phyloP scores from a whole-genome alignment of 1,284 basidiomycete species.

The Takashimella koratensis region DNA sequence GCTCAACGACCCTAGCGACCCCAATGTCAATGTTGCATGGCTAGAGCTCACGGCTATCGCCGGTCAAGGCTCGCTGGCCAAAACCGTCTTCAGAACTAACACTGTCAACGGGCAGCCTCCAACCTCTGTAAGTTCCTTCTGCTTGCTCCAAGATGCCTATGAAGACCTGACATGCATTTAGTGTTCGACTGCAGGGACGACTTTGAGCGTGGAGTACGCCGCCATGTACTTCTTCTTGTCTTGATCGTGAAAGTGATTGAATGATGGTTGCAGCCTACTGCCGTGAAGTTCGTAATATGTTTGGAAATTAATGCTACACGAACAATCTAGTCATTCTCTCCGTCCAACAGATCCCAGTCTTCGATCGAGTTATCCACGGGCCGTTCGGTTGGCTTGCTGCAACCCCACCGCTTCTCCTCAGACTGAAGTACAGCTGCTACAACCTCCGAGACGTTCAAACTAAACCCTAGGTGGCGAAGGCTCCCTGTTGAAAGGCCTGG shows the following conservation, averaged over 20 bases:
- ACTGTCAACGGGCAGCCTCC: conserved; percentile 64
- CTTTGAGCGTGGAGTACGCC: conserved; percentile 55
- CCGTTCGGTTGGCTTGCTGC: background rate
- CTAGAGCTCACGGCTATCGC: conserved; percentile 52
- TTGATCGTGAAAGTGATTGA: too few species aligned
- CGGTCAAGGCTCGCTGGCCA: conserved; percentile 55
- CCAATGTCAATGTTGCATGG: conserved; percentile 56
- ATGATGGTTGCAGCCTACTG: too few species aligned
- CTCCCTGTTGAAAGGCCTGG: conserved; percentile 22
- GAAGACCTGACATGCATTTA: conserved; percentile 20
- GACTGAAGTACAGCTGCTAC: conserved; percentile 26
- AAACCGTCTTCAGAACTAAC: conserved; percentile 57
- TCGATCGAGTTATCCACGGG: conserved; percentile 27
- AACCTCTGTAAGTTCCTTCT: conserved; percentile 49
- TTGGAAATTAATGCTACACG: background rate
- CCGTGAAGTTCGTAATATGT: too few species aligned
- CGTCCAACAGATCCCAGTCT: conserved; percentile 39
- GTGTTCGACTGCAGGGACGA: conserved; percentile 51
- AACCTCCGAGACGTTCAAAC: conserved; percentile 39
- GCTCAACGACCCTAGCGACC: conserved; percentile 50
- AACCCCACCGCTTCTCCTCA: conserved; percentile 25
- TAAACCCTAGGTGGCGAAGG: conserved; percentile 33
- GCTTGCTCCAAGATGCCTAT: background rate
- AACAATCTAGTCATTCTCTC: conserved; percentile 6
- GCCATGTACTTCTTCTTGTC: conserved; percentile 54